These are phyloP conservation scores for Botryotinia convoluta DNA, from an alignment of 2,329 filamentous ascomycete species.

Conservation along the genomic window DNA sequence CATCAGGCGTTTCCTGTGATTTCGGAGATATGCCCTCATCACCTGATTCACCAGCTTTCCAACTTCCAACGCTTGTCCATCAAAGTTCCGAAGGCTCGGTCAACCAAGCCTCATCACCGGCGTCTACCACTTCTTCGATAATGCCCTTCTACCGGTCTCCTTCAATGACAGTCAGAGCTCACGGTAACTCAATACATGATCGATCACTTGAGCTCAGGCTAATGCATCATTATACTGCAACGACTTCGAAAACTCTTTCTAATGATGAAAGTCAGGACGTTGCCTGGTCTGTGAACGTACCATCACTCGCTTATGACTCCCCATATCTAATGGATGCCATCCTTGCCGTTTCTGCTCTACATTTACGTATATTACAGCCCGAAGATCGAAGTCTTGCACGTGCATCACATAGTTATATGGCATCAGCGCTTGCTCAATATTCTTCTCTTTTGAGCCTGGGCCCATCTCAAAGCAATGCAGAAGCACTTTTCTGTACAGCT, in stretches of 20 bases:
- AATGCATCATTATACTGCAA: conserved; percentile 62
- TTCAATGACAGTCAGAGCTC: conserved; percentile 24
- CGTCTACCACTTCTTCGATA: conserved; percentile 25
- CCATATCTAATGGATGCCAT: conserved; percentile 62
- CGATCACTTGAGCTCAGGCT: conserved; percentile 55
- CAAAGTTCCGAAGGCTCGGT: conserved; percentile 12
- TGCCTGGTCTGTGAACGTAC: conserved; percentile 60
- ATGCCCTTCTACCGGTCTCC: conserved; percentile 31
- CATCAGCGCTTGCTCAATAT: conserved; percentile 60
- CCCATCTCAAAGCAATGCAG: conserved; percentile 58
- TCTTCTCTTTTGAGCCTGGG: conserved; percentile 54
- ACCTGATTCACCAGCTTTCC: conserved; percentile 23
- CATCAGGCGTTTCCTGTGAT: conserved; percentile 55
- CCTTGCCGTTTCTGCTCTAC: conserved; percentile 61
- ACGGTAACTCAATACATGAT: conserved; percentile 22
- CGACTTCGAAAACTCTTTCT: conserved; percentile 57
- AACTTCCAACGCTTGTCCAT: conserved; percentile 13
- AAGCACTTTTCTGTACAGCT: conserved; percentile 61
- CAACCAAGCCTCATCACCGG: conserved; percentile 20
- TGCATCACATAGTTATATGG: conserved; percentile 64
- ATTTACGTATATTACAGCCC: conserved; percentile 55
- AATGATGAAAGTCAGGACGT: conserved; percentile 52
- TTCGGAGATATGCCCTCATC: conserved; percentile 47
- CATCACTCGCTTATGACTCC: conserved; percentile 59
- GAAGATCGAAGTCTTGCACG: conserved; percentile 59